Evolutionary conservation across 1,284 basidiomycete genomes (phyloP).

Genomic region (Puccinia brachypodii): DNA sequence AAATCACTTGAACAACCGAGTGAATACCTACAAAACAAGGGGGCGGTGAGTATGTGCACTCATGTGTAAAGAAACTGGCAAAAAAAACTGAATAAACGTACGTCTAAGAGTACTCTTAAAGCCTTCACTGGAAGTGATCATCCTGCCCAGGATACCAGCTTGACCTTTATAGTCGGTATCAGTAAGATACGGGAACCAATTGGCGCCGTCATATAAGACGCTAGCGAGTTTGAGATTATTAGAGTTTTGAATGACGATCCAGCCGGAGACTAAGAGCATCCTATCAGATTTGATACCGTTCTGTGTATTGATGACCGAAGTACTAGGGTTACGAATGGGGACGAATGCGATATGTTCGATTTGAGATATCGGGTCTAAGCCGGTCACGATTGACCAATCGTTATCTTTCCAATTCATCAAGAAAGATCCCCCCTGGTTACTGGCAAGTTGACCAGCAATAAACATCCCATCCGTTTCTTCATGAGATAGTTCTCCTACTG

Average conservation of each 20-base stretch:
- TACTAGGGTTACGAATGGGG: constrained; percentile 58
- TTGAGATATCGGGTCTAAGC: constrained; percentile 50
- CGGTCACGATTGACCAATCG: constrained; percentile 70
- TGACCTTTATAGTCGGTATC: constrained; percentile 69
- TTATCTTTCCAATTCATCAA: constrained; percentile 77
- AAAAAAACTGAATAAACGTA: constrained; percentile 39
- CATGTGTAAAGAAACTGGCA: constrained; percentile 57
- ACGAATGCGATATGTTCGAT: constrained; percentile 13
- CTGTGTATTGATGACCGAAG: constrained; percentile 62
- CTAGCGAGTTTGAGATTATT: constrained; percentile 57
- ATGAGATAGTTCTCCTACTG: constrained; percentile 18
- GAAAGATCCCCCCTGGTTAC: constrained; percentile 67
- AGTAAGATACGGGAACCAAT: constrained; percentile 78
- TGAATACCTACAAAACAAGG: constrained; percentile 70
- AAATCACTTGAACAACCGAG: constrained; percentile 86
- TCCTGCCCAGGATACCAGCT: constrained; percentile 70
- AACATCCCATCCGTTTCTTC: constrained; percentile 79
- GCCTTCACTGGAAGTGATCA: constrained; percentile 69
- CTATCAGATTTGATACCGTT: constrained; percentile 81
- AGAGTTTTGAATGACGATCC: constrained; percentile 71
- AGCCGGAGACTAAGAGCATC: constrained; percentile 83
- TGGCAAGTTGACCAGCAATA: constrained; percentile 72
- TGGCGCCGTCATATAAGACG: constrained; percentile 75
- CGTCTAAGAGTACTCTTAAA: constrained; percentile 51
- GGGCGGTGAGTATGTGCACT: constrained; percentile 65